phyloP scores from a whole-genome alignment of 768 basidiomycete species.

The Calocybe gangraenosa region DNA sequence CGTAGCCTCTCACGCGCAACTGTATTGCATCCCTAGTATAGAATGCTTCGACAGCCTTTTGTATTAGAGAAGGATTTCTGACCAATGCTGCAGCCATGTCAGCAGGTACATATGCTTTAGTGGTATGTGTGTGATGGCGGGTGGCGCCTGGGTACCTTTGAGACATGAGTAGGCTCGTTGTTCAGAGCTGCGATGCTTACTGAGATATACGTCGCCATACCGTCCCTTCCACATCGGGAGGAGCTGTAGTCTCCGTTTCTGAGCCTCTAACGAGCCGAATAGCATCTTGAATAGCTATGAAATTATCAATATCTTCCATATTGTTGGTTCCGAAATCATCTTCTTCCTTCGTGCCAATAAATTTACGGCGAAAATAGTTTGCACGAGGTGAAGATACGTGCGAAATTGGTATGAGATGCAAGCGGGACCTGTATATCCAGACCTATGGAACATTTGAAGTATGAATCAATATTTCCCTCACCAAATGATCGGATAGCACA shows the following conservation, averaged over 20 bases:
- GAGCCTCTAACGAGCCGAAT: slow-evolving; percentile 56
- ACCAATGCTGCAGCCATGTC: slow-evolving; percentile 75
- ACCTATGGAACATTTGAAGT: slow-evolving; percentile 51
- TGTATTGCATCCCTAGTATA: slow-evolving; percentile 93
- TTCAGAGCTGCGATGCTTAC: slow-evolving; percentile 30
- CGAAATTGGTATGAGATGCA: slow-evolving; percentile 85
- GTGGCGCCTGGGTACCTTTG: slow-evolving; percentile 68
- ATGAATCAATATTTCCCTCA: slow-evolving; percentile 29
- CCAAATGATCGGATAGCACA: slow-evolving; percentile 34
- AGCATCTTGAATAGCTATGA: slow-evolving; percentile 58
- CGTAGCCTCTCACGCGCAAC: slow-evolving; percentile 59
- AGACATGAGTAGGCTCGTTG: slow-evolving; percentile 5
- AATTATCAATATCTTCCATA: slow-evolving; percentile 38
- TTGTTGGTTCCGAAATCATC: slow-evolving; percentile 40
- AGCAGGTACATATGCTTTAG: slow-evolving; percentile 75
- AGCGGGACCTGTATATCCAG: slow-evolving; percentile 80
- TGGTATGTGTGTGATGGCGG: slow-evolving; percentile 65
- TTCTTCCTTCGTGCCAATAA: slow-evolving; percentile 42
- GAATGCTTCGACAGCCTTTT: slow-evolving; percentile 87
- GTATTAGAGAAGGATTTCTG: slow-evolving; percentile 63
- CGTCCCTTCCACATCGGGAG: slow-evolving; percentile 52
- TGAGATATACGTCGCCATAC: slow-evolving; percentile 70
- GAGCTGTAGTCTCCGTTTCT: slow-evolving; percentile 52
- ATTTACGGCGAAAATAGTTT: slow-evolving; percentile 42
- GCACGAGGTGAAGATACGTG: slow-evolving; percentile 65